phyloP scores from a whole-genome alignment of 495 filamentous ascomycete species.

The Podospora pseudopauciseta region DNA sequence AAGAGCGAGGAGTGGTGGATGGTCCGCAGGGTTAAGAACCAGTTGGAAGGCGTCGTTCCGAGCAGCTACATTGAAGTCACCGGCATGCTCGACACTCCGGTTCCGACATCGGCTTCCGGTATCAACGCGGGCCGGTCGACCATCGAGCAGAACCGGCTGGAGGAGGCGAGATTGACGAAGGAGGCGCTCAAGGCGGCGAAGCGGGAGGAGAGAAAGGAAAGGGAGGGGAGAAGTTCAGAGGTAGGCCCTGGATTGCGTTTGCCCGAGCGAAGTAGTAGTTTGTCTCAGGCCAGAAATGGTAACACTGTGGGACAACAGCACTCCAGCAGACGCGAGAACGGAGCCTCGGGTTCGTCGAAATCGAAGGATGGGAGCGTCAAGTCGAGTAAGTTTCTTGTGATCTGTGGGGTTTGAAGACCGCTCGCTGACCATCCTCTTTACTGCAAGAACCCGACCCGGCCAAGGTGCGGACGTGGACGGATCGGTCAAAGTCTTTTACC shows the following conservation, averaged over 20 bases:
- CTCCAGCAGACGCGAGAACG: slow-evolving; percentile 63
- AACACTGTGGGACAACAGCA: slow-evolving; percentile 61
- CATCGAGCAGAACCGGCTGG: slow-evolving; percentile 77
- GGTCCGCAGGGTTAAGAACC: slow-evolving; percentile 83
- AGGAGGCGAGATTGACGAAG: slow-evolving; percentile 76
- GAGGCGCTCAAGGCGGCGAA: slow-evolving; percentile 62
- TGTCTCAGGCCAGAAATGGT: slow-evolving; percentile 53
- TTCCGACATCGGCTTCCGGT: slow-evolving; percentile 45
- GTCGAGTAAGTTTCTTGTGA: slow-evolving; percentile 58
- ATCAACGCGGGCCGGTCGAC: slow-evolving; percentile 66
- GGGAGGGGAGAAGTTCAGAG: slow-evolving; percentile 52
- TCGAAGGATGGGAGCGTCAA: slow-evolving; percentile 46
- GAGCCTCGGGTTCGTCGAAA: slow-evolving; percentile 38
- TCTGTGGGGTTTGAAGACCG: background rate
- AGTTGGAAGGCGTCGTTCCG: slow-evolving; percentile 95
- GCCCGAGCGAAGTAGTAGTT: slow-evolving; percentile 65
- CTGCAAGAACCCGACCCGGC: slow-evolving; percentile 71
- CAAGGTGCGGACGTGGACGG: slow-evolving; percentile 89
- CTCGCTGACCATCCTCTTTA: background rate
- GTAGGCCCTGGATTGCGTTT: slow-evolving; percentile 72
- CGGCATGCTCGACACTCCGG: slow-evolving; percentile 49
- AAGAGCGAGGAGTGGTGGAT: slow-evolving; percentile 99
- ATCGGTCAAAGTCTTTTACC: slow-evolving; percentile 90
- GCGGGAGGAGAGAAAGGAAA: slow-evolving; percentile 51
- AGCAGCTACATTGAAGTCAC: slow-evolving; percentile 91